These are phyloP conservation scores for Prunus mira DNA, from an alignment of 306 rosid genomes.

Conservation along the genomic window DNA sequence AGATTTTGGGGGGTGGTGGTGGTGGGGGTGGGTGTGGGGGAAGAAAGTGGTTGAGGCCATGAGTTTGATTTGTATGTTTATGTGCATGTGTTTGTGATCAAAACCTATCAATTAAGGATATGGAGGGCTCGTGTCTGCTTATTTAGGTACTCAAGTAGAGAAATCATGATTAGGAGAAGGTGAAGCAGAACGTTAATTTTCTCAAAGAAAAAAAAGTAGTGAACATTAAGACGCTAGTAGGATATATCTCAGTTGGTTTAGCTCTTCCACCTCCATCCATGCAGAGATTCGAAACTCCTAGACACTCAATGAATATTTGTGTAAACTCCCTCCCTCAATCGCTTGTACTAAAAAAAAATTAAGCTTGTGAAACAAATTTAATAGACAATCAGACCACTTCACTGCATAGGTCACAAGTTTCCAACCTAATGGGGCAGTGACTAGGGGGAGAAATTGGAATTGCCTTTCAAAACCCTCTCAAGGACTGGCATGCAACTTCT, in stretches of 20 bases:
- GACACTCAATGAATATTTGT: no score
- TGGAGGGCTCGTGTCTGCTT: constrained; percentile 9
- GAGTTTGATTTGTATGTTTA: neutral
- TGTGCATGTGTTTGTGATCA: neutral
- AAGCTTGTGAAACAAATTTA: neutral
- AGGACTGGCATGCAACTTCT: neutral
- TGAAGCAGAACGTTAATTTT: constrained; percentile 16
- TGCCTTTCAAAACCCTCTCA: constrained; percentile 13
- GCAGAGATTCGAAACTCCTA: no score
- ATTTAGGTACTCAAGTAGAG: constrained; percentile 29
- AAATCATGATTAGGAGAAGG: constrained; percentile 21
- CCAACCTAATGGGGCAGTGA: neutral
- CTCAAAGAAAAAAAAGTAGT: no score
- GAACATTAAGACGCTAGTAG: no score
- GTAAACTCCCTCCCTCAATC: no score
- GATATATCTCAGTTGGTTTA: no score
- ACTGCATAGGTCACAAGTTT: neutral
- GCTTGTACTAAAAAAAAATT: neutral
- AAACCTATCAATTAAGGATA: neutral
- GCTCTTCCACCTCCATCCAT: no score
- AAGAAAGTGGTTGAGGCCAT: neutral
- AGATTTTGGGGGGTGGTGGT: neutral
- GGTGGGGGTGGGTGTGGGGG: neutral
- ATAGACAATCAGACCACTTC: neutral
- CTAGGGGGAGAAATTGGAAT: neutral